Evolutionary conservation across 495 filamentous ascomycete genomes (phyloP).

Genomic region (Aspergillus cristatus): DNA sequence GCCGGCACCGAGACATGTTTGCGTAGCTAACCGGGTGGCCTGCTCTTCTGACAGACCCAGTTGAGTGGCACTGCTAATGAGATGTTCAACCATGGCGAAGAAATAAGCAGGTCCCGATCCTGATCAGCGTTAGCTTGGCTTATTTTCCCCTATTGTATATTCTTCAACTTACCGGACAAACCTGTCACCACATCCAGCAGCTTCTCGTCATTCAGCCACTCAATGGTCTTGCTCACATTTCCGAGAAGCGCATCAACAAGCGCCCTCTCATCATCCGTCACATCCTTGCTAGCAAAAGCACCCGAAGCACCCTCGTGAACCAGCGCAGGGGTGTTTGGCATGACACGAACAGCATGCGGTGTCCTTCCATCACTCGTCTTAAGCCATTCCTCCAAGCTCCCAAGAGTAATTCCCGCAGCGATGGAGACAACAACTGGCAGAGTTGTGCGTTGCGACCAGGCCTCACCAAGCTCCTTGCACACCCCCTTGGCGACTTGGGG

Average conservation of each 20-base stretch:
- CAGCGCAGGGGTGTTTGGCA: conserved; percentile 35
- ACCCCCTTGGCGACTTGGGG: conserved; percentile 74
- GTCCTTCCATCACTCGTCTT: conserved; percentile 16
- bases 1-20: conserved; percentile 35
- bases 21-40: conserved; percentile 30
- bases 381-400: conserved; percentile 26
- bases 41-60: conserved; percentile 29
- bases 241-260: conserved; percentile 24
- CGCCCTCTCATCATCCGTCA: conserved; percentile 24
- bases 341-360: conserved; percentile 29
- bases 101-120: conserved; percentile 37
- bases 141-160: not conserved
- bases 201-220: conserved; percentile 35
- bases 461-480: conserved; percentile 84
- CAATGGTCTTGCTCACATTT: conserved; percentile 30
- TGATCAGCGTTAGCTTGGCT: conserved; percentile 1
- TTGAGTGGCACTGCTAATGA: conserved; percentile 28
- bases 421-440: conserved; percentile 37
- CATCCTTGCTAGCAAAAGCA: conserved; percentile 20
- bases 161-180: conserved; percentile 24
- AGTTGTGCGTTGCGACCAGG: conserved; percentile 64
- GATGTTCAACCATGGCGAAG: conserved; percentile 38
- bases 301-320: conserved; percentile 30
- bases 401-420: conserved; percentile 32
- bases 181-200: conserved; percentile 34